These are phyloP conservation scores for Phytophthora hibernalis DNA, from an alignment of 352 stramenopile species.

Conservation along the genomic window DNA sequence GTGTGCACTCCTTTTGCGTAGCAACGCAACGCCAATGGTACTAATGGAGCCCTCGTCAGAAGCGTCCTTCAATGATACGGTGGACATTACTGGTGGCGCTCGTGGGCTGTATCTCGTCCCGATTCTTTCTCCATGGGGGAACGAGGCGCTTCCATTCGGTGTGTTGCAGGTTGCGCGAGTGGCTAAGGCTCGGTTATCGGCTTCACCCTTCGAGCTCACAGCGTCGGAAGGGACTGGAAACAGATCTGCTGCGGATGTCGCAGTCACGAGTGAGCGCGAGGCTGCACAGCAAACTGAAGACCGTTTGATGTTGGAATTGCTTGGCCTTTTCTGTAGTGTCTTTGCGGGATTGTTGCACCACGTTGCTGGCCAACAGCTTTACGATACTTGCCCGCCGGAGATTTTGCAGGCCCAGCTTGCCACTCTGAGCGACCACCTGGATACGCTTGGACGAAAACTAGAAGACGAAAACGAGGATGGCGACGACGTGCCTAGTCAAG, in stretches of 20 bases:
- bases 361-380: conserved; percentile 54
- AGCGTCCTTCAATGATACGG: conserved; percentile 73
- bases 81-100: conserved; percentile 65
- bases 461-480: conserved; percentile 11
- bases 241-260: conserved; percentile 15
- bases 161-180: conserved; percentile 74
- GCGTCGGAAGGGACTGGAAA: conserved; percentile 13
- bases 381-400: conserved; percentile 55
- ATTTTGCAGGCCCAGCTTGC: conserved; percentile 58
- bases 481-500: not conserved
- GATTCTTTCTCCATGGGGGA: conserved; percentile 62
- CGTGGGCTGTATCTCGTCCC: conserved; percentile 64
- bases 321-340: conserved; percentile 59
- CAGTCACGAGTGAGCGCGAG: conserved; percentile 49
- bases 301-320: conserved; percentile 57
- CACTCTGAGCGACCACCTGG: conserved; percentile 50
- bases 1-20: conserved; percentile 40
- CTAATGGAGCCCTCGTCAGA: conserved; percentile 57
- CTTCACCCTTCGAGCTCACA: conserved; percentile 33
- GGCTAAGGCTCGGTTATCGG: conserved; percentile 26
- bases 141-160: conserved; percentile 47
- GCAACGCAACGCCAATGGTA: conserved; percentile 31
- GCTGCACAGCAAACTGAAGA: conserved; percentile 59
- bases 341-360: conserved; percentile 72
- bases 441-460: conserved; percentile 18